A percentile compares a stretch with the other conserved stretches of the same genome.
phyloP scores from a whole-genome alignment of 75 land plant species.

The Pseudotsuga menziesii region DNA sequence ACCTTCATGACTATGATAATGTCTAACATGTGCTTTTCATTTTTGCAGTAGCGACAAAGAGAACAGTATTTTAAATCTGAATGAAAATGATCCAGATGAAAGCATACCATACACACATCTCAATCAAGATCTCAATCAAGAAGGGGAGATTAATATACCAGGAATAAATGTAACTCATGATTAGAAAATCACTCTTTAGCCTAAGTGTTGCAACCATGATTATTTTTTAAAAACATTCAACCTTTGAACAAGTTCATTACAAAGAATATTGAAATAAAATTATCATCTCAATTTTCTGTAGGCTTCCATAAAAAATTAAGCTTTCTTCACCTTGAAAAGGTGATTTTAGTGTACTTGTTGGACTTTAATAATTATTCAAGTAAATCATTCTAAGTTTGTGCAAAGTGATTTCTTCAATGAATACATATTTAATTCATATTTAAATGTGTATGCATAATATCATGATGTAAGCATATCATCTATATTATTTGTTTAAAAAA shows the following conservation, averaged over 20 bases:
- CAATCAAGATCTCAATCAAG: background rate
- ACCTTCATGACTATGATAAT: background rate
- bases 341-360: too few species aligned
- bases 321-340: too few species aligned
- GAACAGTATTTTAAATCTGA: background rate
- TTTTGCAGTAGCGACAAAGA: background rate
- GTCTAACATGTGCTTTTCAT: background rate
- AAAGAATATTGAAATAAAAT: background rate
- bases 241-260: background rate
- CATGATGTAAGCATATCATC: too few species aligned
- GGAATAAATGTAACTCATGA: background rate
- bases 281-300: too few species aligned
- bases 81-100: background rate
- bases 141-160: background rate
- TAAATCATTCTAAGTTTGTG: too few species aligned
- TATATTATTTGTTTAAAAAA: too few species aligned
- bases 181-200: background rate
- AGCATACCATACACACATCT: slow-evolving; percentile 1
- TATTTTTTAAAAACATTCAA: background rate
- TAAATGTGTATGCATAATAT: too few species aligned
- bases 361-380: too few species aligned
- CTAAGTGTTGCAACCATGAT: too few species aligned
- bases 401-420: too few species aligned
- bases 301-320: too few species aligned
- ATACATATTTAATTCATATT: too few species aligned